phyloP scores from a whole-genome alignment of 2,329 filamentous ascomycete genomes.

The Penicillium sp. region DNA sequence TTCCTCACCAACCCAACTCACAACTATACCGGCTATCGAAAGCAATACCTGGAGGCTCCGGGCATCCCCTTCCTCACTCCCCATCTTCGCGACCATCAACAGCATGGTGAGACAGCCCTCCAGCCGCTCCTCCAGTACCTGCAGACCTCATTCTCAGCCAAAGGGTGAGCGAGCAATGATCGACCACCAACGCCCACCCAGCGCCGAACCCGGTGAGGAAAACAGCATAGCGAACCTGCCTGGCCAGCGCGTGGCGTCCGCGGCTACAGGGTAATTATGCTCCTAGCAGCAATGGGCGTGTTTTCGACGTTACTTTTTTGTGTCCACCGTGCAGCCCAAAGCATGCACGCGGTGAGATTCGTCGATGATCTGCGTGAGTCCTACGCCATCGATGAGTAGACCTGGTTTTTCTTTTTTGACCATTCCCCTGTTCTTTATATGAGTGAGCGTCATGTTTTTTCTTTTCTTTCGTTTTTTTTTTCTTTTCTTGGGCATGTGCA shows the following conservation, averaged over 20 bases:
- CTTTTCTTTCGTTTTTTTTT: not conserved
- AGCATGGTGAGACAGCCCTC: slow-evolving; percentile 27
- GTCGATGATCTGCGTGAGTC: not conserved
- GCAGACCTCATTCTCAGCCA: slow-evolving; percentile 7
- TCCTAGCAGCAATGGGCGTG: not conserved
- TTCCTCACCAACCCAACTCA: slow-evolving; percentile 30
- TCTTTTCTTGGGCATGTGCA: not conserved
- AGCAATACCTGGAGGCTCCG: slow-evolving; percentile 30
- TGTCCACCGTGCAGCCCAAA: not conserved
- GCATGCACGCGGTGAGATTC: not conserved
- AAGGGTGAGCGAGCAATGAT: slow-evolving; percentile 6
- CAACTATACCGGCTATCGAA: slow-evolving; percentile 39
- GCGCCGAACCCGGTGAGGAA: slow-evolving; percentile 4
- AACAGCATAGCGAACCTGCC: not conserved
- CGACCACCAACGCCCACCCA: slow-evolving; percentile 1
- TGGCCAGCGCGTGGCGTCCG: slow-evolving; percentile 11
- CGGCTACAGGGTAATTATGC: slow-evolving; percentile 16
- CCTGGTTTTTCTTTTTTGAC: not conserved
- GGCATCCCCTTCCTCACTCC: slow-evolving; percentile 42
- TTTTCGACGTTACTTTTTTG: slow-evolving; percentile 5
- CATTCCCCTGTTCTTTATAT: not conserved
- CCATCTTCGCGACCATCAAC: slow-evolving; percentile 36
- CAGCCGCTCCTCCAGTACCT: slow-evolving; percentile 31
- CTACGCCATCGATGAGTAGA: not conserved
- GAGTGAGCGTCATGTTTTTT: slow-evolving; percentile 1